Base-by-base conservation (phyloP, 2,329 filamentous ascomycete genomes). In the Aspergillus viridinutans region DNA sequence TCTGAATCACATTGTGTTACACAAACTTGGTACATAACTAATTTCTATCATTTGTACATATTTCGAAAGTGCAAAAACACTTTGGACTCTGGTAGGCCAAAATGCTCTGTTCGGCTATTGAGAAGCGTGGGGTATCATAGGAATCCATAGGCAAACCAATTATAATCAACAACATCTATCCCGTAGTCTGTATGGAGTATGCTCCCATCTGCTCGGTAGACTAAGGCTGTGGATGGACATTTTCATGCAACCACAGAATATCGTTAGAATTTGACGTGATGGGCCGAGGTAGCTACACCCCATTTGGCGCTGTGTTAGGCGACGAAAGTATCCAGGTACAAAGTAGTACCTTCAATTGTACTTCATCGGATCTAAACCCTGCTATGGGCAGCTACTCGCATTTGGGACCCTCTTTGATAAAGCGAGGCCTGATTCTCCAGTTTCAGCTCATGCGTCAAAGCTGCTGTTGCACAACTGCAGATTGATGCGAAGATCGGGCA, bases 1-100 rank as follows among this genome's bases (percentile, higher is more conserved):
- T 42, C 50, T 52, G 35, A 52, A 52, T 28, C 50, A 42, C 29
- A 20, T 23, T 35, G 21, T 52, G 21, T n/a, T 52, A 52, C 50
- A 42, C 43, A 38, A n/a, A 38, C 32, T 38, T 38, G 14, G 14
- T 38, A 38, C 32, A 38, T 38, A 17, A 17, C 14, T 38, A 17
- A 38, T 38, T 17, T 7, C 17, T 38, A 35, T 35, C 32, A 6
- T 3, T 38, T 38, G 6, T 17, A 17, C 32, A 3, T 38, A 38
- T 38, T 38, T 38, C 2, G 6, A 38, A 17, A 38, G 14, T 17
- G 14, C 14, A 17, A 38, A 38, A 38, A 17, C 1, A 38, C 32
- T 3, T 35, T 38, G 14, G 6, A 38, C 6, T 38, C 1, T 17
- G 17, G 14, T n/a, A 17, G 14, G 3, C 32, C 32, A 17, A 38